Evolutionary conservation across 2,329 filamentous ascomycete genomes (phyloP).

Genomic region (Blastomyces parvus): DNA sequence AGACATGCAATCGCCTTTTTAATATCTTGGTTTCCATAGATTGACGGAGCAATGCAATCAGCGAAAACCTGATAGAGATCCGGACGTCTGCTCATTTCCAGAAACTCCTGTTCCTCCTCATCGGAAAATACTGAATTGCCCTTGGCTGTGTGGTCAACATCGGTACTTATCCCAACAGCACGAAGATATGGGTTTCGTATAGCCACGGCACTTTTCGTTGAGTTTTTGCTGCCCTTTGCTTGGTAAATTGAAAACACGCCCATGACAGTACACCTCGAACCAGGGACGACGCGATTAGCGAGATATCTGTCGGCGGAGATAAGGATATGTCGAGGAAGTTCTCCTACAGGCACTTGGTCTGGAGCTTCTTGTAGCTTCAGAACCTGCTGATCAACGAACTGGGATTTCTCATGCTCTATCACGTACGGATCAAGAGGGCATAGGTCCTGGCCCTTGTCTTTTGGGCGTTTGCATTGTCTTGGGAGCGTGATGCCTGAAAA

Average conservation of each 20-base stretch:
- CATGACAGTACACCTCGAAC: constrained; percentile 88
- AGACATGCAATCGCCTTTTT: constrained; percentile 96
- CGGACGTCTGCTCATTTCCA: constrained; percentile 78
- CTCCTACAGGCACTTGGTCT: constrained; percentile 93
- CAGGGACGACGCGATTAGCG: constrained; percentile 90
- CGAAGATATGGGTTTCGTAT: constrained; percentile 92
- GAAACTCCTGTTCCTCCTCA: constrained; percentile 93
- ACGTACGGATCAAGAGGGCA: constrained; percentile 95
- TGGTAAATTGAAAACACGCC: constrained; percentile 98
- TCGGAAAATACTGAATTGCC: constrained; percentile 78
- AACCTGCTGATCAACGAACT: constrained; percentile 95
- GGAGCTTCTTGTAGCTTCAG: constrained; percentile 96
- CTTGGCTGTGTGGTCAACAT: constrained; percentile 80
- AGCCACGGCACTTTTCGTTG: constrained; percentile 70
- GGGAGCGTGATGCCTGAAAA: constrained; percentile 83
- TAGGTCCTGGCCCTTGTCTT: constrained; percentile 52
- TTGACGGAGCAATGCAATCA: constrained; percentile 89
- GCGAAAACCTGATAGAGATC: constrained; percentile 90
- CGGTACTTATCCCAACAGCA: constrained; percentile 83
- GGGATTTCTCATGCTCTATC: constrained; percentile 84
- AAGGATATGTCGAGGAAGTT: constrained; percentile 86
- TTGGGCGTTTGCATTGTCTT: constrained; percentile 59
- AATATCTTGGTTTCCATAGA: constrained; percentile 92
- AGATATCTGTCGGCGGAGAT: constrained; percentile 95
- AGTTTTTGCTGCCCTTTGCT: constrained; percentile 74